These are phyloP conservation scores for Volvox reticuliferus DNA, from an alignment of 139 green algal species.

Conservation along the genomic window DNA sequence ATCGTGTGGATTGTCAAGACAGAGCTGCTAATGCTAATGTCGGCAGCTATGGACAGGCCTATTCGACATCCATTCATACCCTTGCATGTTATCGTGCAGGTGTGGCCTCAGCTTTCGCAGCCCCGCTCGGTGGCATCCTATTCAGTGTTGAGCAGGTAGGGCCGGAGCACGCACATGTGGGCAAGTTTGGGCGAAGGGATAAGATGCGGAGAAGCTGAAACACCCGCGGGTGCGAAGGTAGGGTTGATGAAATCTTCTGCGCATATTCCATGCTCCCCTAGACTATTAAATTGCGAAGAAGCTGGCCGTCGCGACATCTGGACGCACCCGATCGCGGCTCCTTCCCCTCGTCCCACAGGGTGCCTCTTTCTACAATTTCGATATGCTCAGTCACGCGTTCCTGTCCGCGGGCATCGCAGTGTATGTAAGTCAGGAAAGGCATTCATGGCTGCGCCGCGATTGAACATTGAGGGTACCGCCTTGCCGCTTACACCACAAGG, in stretches of 20 bases:
- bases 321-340: neutral
- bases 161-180: neutral
- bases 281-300: too few relatives aligned
- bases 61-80: neutral
- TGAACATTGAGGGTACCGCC: too few relatives aligned
- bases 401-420: slow-evolving; percentile 37
- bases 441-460: too few relatives aligned
- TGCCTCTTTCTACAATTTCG: slow-evolving; percentile 46
- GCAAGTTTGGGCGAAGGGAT: neutral
- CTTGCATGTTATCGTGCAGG: neutral
- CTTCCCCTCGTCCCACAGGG: slow-evolving; percentile 8
- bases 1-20: too few relatives aligned
- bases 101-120: slow-evolving; percentile 32
- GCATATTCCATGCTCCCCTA: too few relatives aligned
- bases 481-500: too few relatives aligned
- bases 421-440: neutral
- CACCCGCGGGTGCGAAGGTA: too few relatives aligned
- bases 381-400: slow-evolving; percentile 54
- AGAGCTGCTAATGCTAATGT: too few relatives aligned
- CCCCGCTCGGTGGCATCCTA: slow-evolving; percentile 60
- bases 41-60: neutral
- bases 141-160: slow-evolving; percentile 59
- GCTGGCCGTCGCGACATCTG: too few relatives aligned
- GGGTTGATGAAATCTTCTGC: too few relatives aligned
- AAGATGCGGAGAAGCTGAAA: too few relatives aligned